Evolutionary conservation across 148 eudicot species (phyloP), one percentile per base, ranked within the genome.

Genomic region (Agrostemma githago): DNA sequence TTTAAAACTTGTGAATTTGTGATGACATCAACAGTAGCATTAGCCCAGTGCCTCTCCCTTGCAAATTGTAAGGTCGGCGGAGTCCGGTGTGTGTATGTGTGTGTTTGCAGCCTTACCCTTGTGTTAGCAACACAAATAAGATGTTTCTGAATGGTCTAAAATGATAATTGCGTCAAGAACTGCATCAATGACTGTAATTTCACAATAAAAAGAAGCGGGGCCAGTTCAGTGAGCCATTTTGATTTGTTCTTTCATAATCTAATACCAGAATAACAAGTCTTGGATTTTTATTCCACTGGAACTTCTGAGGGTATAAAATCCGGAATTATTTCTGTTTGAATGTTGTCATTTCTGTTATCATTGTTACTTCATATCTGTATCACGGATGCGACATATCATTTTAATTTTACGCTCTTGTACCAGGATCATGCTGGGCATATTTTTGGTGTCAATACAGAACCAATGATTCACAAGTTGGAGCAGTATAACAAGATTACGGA

Each of bases 401-500:
- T 82, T 38, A 39, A 61, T 59, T 16, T 72, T 75, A 61, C 56
- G 1, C 14, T 56, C 67, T 60, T 77, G 60, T 38, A 78, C 71
- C 89, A 94, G 97, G 99, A 95, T 89, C 99, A 95, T 78, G 99
- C 96, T 76, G 99, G 99, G 72, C 99, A 95, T 81, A 95, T 95
- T 78, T 92, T 92, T 92, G 97, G 99, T 71, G 96, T 95, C 74
- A 84, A 95, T 78, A 92, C 99, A 15, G 53, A 73, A 66, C 89
- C 93, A 48, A 95, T 95, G 97, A 82, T 88, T 73, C 92, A 86
- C 63, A 95, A 95, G 76, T 77, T 95, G 87, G 92, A 92, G 82
- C 94, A 95, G 76, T 95, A 95, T 84, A 92, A 95, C 84, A 82
- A 59, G 21, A 77, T 92, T 46, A 73, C 90, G 71, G 87, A 95